A percentile compares a stretch with the other conserved stretches of the same genome.
These are phyloP conservation scores for Darksidea phi DNA, from an alignment of 495 filamentous ascomycete species.

Conservation along the genomic window DNA sequence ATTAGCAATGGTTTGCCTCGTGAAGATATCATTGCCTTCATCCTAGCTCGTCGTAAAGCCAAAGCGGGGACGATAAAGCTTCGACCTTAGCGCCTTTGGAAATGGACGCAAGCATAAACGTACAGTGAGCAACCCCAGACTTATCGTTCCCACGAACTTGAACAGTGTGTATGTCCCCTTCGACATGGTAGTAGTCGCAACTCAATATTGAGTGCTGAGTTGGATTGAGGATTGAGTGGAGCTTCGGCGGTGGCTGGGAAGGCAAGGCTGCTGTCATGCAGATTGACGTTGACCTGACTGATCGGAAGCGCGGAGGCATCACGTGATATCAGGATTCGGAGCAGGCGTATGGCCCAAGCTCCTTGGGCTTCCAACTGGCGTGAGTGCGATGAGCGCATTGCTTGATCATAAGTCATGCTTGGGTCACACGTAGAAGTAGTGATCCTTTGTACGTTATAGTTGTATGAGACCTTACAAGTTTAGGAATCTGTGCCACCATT, in stretches of 20 bases:
- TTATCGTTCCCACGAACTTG: slow-evolving; percentile 89
- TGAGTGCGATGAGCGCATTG: not conserved
- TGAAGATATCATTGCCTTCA: not conserved
- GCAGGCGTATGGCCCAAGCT: slow-evolving; percentile 22
- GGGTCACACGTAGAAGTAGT: no score
- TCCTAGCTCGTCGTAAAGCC: no score
- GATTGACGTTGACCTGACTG: slow-evolving; percentile 18
- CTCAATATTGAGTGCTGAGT: slow-evolving; percentile 2
- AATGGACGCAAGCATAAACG: slow-evolving; percentile 16
- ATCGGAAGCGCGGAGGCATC: not conserved
- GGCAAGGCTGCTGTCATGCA: slow-evolving; percentile 1
- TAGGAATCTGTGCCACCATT: no score
- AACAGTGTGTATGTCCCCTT: slow-evolving; percentile 62
- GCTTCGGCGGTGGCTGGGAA: not conserved
- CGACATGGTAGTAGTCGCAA: slow-evolving; percentile 59
- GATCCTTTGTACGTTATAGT: no score
- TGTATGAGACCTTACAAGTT: not conserved
- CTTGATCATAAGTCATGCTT: no score
- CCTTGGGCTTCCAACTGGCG: not conserved
- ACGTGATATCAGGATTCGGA: slow-evolving; percentile 3
- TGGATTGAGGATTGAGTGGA: not conserved
- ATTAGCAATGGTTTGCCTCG: slow-evolving; percentile 10
- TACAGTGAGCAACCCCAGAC: slow-evolving; percentile 83
- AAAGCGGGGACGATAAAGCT: not conserved
- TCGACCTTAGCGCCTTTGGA: not conserved